Base-by-base conservation (phyloP, 2,329 filamentous ascomycete genomes). In the Ceratocystis papillata region DNA sequence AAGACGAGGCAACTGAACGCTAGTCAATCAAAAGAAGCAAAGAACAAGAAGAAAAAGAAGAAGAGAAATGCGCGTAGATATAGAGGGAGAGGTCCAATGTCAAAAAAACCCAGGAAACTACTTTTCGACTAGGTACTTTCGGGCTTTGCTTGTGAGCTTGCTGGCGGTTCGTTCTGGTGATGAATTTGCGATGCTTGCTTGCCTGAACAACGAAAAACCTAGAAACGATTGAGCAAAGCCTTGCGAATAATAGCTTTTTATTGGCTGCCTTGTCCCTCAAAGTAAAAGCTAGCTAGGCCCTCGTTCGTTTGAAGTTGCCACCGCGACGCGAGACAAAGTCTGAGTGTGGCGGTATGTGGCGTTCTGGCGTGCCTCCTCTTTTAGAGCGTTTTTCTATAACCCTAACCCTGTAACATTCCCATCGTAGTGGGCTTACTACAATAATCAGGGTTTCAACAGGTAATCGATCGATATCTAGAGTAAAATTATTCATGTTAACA, bases 241-340 rank as follows among this genome's bases (percentile, higher is more conserved):
- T 59, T 59, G 55, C 33, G 28, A 8, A 17, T 59, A 2, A 6
- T 5, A 1, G 17, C 28, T 17, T 25, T 59, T 59, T 6, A 59
- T 59, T 59, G 55, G 55, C 30, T 59, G 55, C 55, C 55, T 59
- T 59, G 55, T 37, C 15, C 7, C 55, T 15, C 22, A 20, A 3
- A 37, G 28, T 28, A 30, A 17, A n/a, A 20, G 53, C 53, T 30
- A 28, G 53, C 15, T 59, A 17, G n/a, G 22, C 28, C 28, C 53
- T n/a, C 33, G n/a, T n/a, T 8, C 8, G 53, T 33, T 30, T 33
- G 28, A 28, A 57, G 53, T 57, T 30, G 55, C 55, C 55, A 59
- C 55, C 55, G 55, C 28, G 55, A 59, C 55, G 55, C 25, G 55
- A 59, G 7, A 41, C 17, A 59, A 10, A 5, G 5, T 15, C 12